These are phyloP conservation scores for Penicillium manginii DNA, from an alignment of 495 filamentous ascomycete genomes.

Conservation along the genomic window DNA sequence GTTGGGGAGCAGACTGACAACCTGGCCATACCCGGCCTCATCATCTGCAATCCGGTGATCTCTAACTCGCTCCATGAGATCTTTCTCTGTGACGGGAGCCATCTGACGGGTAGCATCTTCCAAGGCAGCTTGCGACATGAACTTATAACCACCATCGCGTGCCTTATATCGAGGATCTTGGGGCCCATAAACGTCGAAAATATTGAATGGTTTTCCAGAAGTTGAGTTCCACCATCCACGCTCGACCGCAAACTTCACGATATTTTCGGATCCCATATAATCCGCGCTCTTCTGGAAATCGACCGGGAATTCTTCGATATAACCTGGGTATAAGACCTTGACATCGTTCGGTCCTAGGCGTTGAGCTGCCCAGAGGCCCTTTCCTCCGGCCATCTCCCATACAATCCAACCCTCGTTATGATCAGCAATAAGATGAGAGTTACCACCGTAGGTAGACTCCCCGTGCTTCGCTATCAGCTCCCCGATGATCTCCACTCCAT, in stretches of 20 bases:
- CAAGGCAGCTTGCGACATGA: slow-evolving; percentile 2
- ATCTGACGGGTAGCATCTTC: background rate
- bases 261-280: slow-evolving; percentile 1
- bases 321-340: background rate
- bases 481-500: background rate
- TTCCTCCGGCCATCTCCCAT: slow-evolving; percentile 1
- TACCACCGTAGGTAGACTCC: background rate
- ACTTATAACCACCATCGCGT: background rate
- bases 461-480: background rate
- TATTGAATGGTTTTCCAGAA: background rate
- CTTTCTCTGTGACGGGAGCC: background rate
- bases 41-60: slow-evolving; percentile 1
- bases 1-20: background rate
- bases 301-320: background rate
- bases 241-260: background rate
- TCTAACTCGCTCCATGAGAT: slow-evolving; percentile 1
- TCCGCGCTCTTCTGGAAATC: background rate
- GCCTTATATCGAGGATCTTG: background rate
- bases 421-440: background rate
- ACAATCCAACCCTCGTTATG: background rate
- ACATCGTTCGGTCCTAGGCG: background rate
- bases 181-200: slow-evolving; percentile 1
- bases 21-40: background rate
- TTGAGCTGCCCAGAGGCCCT: background rate
- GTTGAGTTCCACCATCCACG: background rate